Evolutionary conservation across 2,329 filamentous ascomycete species (phyloP).

Genomic region (Trichoderma koningii): DNA sequence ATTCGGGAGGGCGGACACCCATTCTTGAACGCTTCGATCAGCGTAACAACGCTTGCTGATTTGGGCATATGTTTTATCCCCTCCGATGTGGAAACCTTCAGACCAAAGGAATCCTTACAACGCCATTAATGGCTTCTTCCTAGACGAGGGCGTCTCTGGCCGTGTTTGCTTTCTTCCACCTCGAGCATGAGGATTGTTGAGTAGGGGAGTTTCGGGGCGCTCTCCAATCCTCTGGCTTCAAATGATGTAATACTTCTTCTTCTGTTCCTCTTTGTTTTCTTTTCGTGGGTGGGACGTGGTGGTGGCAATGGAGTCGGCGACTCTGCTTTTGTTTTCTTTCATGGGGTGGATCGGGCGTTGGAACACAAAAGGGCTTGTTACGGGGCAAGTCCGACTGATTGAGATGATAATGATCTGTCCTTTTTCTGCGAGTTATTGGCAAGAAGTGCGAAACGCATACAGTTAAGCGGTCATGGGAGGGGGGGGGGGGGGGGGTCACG

Average conservation of each 20-base stretch:
- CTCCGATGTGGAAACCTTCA: not conserved
- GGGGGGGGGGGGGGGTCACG: slow-evolving; percentile 25
- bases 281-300: not conserved
- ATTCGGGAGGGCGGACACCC: slow-evolving; percentile 19
- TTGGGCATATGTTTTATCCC: not conserved
- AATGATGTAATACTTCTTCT: not conserved
- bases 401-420: slow-evolving; percentile 27
- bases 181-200: not conserved
- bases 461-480: not conserved
- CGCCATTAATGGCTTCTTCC: not conserved
- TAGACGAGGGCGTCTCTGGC: not conserved
- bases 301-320: slow-evolving; percentile 19
- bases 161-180: not conserved
- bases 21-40: not conserved
- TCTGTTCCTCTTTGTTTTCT: not conserved
- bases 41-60: not conserved
- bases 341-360: slow-evolving; percentile 23
- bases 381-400: slow-evolving; percentile 9
- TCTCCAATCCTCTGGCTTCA: not conserved
- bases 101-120: not conserved
- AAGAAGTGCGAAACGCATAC: slow-evolving; percentile 13
- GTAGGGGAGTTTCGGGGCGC: not conserved
- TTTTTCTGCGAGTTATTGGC: slow-evolving; percentile 21
- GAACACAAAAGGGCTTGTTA: slow-evolving; percentile 23
- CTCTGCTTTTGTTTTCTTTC: slow-evolving; percentile 17